Conservation (phyloP, 805 yeast species). For the Saturnispora sekii region DNA sequence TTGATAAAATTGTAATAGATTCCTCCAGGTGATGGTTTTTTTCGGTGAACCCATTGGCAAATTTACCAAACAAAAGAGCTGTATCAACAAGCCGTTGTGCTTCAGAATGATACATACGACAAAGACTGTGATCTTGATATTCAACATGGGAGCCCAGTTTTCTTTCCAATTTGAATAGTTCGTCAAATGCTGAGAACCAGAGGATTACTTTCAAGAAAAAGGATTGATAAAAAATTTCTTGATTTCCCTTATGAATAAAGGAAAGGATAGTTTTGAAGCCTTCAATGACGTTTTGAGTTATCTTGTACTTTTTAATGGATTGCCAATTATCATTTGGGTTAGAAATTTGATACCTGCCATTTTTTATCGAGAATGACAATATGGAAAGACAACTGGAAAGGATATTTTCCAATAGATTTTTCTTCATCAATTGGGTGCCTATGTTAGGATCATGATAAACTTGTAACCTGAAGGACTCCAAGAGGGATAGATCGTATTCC, state of each 20-base stretch:
- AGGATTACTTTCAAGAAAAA: slow-evolving; percentile 32
- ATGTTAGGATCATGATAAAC: slow-evolving; percentile 25
- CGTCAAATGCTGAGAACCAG: slow-evolving; percentile 47
- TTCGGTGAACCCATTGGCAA: slow-evolving; percentile 17
- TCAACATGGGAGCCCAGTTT: slow-evolving; percentile 64
- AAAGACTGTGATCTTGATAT: slow-evolving; percentile 39
- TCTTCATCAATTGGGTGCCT: slow-evolving; percentile 32
- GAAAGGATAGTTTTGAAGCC: slow-evolving; percentile 18
- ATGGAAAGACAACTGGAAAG: slow-evolving; percentile 26
- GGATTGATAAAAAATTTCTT: slow-evolving; percentile 14
- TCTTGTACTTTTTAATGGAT: slow-evolving; percentile 7
- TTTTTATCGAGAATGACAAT: slow-evolving; percentile 1
- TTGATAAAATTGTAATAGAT: slow-evolving; percentile 29
- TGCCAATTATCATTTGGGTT: slow-evolving; percentile 11
- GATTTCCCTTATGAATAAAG: slow-evolving; percentile 20
- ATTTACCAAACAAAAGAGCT: slow-evolving; percentile 19
- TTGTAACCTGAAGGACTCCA: slow-evolving; percentile 25
- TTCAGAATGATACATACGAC: slow-evolving; percentile 38
- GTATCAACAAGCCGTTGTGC: slow-evolving; percentile 19
- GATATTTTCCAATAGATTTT: slow-evolving; percentile 33
- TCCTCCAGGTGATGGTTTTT: slow-evolving; percentile 18
- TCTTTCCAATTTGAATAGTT: slow-evolving; percentile 44
- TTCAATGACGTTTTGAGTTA: slow-evolving; percentile 6
- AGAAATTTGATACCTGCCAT: slow-evolving; percentile 10
- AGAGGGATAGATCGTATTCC: slow-evolving; percentile 34